Percentiles rank a stretch among this genome's conserved stretches.
Evolutionary conservation across 1,284 basidiomycete genomes (phyloP).

Genomic region (Tausonia pullulans): DNA sequence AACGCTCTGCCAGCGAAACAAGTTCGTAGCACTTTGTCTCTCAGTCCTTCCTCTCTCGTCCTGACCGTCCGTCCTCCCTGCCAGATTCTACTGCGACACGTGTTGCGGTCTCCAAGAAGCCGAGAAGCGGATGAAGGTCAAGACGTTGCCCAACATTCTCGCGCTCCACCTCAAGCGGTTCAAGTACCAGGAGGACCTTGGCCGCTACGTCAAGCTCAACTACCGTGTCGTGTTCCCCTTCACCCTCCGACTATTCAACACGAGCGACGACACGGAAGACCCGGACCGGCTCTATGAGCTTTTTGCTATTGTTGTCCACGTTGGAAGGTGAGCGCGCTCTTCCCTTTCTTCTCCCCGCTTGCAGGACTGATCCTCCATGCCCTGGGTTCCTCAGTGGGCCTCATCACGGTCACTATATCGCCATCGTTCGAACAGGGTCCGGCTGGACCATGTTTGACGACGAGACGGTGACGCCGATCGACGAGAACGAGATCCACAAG

Average conservation of each 20-base stretch:
- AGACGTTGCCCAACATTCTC: slow-evolving; percentile 84
- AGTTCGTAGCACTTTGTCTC: slow-evolving; percentile 39
- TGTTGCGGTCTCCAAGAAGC: slow-evolving; percentile 96
- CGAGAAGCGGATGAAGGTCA: slow-evolving; percentile 98
- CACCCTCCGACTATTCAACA: slow-evolving; percentile 89
- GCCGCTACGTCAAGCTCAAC: slow-evolving; percentile 82
- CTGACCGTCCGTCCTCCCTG: not conserved
- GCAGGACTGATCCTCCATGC: slow-evolving; percentile 16
- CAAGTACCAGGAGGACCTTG: slow-evolving; percentile 86
- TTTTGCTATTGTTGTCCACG: slow-evolving; percentile 93
- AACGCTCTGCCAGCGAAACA: slow-evolving; percentile 95
- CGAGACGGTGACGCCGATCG: slow-evolving; percentile 75
- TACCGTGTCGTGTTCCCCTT: slow-evolving; percentile 95
- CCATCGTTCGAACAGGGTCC: slow-evolving; percentile 75
- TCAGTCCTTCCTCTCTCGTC: not conserved
- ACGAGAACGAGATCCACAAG: slow-evolving; percentile 77
- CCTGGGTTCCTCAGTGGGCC: slow-evolving; percentile 53
- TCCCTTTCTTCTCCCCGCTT: not conserved
- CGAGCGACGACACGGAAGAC: slow-evolving; percentile 82
- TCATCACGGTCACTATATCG: slow-evolving; percentile 94
- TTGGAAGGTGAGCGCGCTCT: slow-evolving; percentile 62
- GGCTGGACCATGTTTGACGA: slow-evolving; percentile 94
- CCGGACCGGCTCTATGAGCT: slow-evolving; percentile 80
- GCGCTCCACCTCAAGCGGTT: slow-evolving; percentile 94
- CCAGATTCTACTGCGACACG: slow-evolving; percentile 75